Percentiles rank a stretch among this genome's conserved stretches.
Evolutionary conservation across 495 filamentous ascomycete genomes (phyloP).

Genomic region (Terfezia boudieri): DNA sequence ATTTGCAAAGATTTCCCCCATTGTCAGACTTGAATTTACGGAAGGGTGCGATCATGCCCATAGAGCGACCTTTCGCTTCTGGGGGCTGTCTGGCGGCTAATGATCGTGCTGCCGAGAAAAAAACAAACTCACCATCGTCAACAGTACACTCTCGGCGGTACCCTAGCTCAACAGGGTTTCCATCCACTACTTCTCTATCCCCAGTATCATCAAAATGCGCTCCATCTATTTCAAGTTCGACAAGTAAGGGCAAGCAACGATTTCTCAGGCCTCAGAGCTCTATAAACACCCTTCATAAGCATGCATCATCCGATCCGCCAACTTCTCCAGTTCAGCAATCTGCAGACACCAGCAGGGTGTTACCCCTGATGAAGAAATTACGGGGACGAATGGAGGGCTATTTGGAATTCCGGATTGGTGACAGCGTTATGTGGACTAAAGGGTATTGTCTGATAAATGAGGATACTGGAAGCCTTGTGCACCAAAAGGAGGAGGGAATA

Average conservation of each 20-base stretch:
- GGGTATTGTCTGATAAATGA: slow-evolving; percentile 47
- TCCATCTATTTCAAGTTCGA: not conserved
- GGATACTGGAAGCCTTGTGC: slow-evolving; percentile 39
- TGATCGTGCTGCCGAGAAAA: not conserved
- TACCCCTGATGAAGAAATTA: slow-evolving; percentile 43
- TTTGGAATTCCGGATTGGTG: slow-evolving; percentile 38
- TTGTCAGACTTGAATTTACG: not conserved
- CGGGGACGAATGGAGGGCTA: slow-evolving; percentile 49
- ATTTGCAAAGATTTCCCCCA: not conserved
- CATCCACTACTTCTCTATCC: slow-evolving; percentile 11
- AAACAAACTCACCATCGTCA: not conserved
- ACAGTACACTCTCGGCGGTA: not conserved
- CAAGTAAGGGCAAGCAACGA: slow-evolving; percentile 7
- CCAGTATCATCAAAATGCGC: slow-evolving; percentile 5
- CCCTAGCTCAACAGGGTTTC: slow-evolving; percentile 13
- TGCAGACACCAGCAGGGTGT: slow-evolving; percentile 37
- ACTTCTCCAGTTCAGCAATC: slow-evolving; percentile 28
- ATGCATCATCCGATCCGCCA: not conserved
- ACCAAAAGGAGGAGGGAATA: slow-evolving; percentile 31
- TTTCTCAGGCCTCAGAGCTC: slow-evolving; percentile 11
- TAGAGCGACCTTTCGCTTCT: not conserved
- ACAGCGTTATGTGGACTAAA: slow-evolving; percentile 32
- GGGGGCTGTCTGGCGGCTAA: no score
- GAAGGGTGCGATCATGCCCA: not conserved
- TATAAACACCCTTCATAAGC: not conserved